These are phyloP conservation scores for Microthyrium microscopicum DNA, from an alignment of 2,329 filamentous ascomycete genomes.

Conservation along the genomic window DNA sequence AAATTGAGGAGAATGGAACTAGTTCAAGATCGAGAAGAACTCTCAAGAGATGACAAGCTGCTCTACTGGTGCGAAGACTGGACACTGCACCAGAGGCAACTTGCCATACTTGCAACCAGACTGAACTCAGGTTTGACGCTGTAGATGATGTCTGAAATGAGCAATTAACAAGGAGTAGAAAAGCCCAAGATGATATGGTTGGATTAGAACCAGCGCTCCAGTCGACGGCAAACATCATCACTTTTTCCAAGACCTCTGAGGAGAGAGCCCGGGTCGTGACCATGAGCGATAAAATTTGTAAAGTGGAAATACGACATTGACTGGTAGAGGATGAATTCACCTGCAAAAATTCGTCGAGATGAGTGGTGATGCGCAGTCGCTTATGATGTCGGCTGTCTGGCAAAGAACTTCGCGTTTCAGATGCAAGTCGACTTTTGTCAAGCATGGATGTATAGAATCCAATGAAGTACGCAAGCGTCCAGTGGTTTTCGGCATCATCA, in stretches of 20 bases:
- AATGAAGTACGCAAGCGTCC: conserved; percentile 7
- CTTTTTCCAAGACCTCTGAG: too few relatives aligned
- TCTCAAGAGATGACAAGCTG: conserved; percentile 58
- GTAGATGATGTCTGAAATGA: conserved; percentile 27
- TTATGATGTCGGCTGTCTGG: conserved; percentile 18
- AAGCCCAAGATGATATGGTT: conserved; percentile 58
- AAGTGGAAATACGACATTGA: conserved; percentile 28
- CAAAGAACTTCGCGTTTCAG: too few relatives aligned
- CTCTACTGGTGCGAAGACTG: conserved; percentile 53
- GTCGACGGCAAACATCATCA: too few relatives aligned
- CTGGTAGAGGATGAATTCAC: conserved; percentile 18
- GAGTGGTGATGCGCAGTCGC: conserved; percentile 20
- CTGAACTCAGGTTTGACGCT: conserved; percentile 23
- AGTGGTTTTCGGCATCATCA: conserved; percentile 5
- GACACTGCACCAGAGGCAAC: conserved; percentile 53
- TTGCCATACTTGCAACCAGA: conserved; percentile 65
- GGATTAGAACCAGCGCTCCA: conserved; percentile 60
- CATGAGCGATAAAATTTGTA: conserved; percentile 38
- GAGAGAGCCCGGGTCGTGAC: conserved; percentile 21
- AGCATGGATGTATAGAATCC: conserved; percentile 3
- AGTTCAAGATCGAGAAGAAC: conserved; percentile 48
- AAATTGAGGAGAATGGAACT: conserved; percentile 49
- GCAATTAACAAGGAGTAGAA: conserved; percentile 44
- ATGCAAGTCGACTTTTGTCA: conserved; percentile 4
- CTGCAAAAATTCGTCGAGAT: conserved; percentile 24